A percentile compares a stretch with the other conserved stretches of the same genome.
Conservation (phyloP, 192 early-diverging fungal genomes). For the Podila minutissima region DNA sequence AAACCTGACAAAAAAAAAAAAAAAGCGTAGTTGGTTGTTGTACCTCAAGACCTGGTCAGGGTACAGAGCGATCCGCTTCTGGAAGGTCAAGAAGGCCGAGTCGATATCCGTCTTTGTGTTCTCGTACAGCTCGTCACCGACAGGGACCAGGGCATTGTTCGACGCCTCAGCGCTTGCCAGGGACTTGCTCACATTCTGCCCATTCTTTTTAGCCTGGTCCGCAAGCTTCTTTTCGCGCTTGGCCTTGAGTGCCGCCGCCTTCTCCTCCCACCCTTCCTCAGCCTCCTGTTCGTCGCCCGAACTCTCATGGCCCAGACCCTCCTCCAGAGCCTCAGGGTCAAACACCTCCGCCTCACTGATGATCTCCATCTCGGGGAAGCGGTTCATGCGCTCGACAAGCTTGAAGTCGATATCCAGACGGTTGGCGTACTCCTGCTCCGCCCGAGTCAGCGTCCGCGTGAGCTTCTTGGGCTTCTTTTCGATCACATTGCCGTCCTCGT, state of each 20-base stretch:
- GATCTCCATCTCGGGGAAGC: slow-evolving; percentile 72
- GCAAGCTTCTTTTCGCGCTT: slow-evolving; percentile 34
- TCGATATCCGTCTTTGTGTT: slow-evolving; percentile 90
- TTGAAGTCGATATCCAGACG: slow-evolving; percentile 43
- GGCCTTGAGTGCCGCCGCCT: slow-evolving; percentile 34
- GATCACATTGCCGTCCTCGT: slow-evolving; percentile 14
- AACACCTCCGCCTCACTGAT: slow-evolving; percentile 72
- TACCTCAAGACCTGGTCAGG: slow-evolving; percentile 91
- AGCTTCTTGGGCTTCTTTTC: slow-evolving; percentile 9
- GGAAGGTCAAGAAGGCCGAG: slow-evolving; percentile 89
- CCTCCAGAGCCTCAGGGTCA: slow-evolving; percentile 59
- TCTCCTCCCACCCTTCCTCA: slow-evolving; percentile 49
- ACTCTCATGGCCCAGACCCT: slow-evolving; percentile 50
- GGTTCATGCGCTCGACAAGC: slow-evolving; percentile 26
- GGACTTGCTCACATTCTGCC: slow-evolving; percentile 22
- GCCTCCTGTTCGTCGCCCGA: slow-evolving; percentile 49
- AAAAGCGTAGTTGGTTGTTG: slow-evolving; percentile 24
- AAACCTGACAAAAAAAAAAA: slow-evolving; percentile 1
- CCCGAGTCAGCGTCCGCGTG: slow-evolving; percentile 39
- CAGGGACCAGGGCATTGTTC: slow-evolving; percentile 57
- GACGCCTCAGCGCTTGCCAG: slow-evolving; percentile 30
- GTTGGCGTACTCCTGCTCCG: slow-evolving; percentile 48
- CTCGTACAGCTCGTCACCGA: slow-evolving; percentile 69
- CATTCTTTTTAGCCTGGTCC: slow-evolving; percentile 31
- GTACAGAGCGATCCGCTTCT: slow-evolving; percentile 77